phyloP scores from a whole-genome alignment of 139 green algal genomes.

The Ulvella scutata region DNA sequence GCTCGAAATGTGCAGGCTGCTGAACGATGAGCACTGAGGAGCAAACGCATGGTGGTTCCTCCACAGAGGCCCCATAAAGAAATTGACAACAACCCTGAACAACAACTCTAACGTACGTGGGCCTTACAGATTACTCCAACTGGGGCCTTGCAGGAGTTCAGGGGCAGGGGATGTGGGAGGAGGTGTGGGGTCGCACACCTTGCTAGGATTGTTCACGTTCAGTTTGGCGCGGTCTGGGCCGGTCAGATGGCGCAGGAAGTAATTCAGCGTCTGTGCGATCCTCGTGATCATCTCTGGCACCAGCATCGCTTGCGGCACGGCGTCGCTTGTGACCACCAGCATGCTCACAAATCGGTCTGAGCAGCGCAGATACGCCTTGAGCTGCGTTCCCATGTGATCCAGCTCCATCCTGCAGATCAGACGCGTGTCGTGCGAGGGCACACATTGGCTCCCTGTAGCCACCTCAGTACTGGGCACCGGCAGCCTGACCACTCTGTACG shows the following conservation, averaged over 20 bases:
- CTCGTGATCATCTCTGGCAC: constrained; percentile 66
- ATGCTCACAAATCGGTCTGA: constrained; percentile 11
- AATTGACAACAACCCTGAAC: no score
- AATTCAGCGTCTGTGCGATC: constrained; percentile 82
- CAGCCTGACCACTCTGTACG: no score
- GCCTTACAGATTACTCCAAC: no score
- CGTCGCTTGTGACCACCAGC: constrained; percentile 4
- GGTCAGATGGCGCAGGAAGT: constrained; percentile 88
- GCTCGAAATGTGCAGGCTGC: no score
- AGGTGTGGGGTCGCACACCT: background rate
- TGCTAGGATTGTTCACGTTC: background rate
- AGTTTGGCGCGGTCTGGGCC: constrained; percentile 17
- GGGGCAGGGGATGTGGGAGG: background rate
- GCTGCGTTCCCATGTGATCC: constrained; percentile 9
- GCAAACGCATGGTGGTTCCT: no score
- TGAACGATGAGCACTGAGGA: no score
- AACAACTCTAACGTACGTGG: no score
- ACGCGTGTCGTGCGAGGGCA: no score
- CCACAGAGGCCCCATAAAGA: no score
- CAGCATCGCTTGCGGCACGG: constrained; percentile 36
- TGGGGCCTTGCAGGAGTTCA: background rate
- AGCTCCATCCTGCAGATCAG: background rate
- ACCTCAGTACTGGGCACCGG: no score
- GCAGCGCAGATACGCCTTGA: constrained; percentile 30
- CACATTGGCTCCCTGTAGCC: no score